Percentiles rank a stretch among this genome's conserved stretches.
These are phyloP conservation scores for Aureobasidium subglaciale DNA, from an alignment of 2,329 filamentous ascomycete genomes.

Conservation along the genomic window DNA sequence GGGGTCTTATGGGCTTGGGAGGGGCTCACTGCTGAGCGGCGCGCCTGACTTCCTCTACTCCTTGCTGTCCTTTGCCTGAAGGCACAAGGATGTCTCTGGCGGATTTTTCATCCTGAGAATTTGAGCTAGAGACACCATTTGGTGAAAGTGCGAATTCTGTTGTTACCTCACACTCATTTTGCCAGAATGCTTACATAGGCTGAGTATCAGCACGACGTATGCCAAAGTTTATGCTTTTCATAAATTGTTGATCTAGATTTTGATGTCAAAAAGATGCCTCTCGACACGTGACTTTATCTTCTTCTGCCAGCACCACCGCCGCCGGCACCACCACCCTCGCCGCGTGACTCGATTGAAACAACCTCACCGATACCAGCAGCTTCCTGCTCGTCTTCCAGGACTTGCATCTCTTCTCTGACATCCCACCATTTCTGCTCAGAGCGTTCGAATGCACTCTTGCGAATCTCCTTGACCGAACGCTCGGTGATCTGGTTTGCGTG, in stretches of 20 bases:
- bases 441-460: slow-evolving; percentile 80
- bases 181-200: background rate
- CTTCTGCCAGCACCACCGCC: slow-evolving; percentile 20
- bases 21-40: background rate
- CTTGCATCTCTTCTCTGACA: slow-evolving; percentile 84
- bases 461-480: slow-evolving; percentile 80
- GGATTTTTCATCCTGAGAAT: background rate
- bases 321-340: slow-evolving; percentile 24
- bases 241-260: no score
- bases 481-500: slow-evolving; percentile 56
- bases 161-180: no score
- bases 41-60: background rate
- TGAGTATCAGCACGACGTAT: background rate
- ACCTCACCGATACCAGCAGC: slow-evolving; percentile 92
- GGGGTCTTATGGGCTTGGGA: background rate
- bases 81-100: background rate
- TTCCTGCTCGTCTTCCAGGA: slow-evolving; percentile 91
- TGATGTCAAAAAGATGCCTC: no score
- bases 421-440: slow-evolving; percentile 99
- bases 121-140: background rate
- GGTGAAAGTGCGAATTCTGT: no score
- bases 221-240: background rate
- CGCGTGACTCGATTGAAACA: slow-evolving; percentile 73
- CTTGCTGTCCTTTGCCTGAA: background rate
- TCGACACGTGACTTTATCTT: no score